These are phyloP conservation scores for Bruguiera parviflora DNA, from an alignment of 345 rosid genomes.

Conservation along the genomic window DNA sequence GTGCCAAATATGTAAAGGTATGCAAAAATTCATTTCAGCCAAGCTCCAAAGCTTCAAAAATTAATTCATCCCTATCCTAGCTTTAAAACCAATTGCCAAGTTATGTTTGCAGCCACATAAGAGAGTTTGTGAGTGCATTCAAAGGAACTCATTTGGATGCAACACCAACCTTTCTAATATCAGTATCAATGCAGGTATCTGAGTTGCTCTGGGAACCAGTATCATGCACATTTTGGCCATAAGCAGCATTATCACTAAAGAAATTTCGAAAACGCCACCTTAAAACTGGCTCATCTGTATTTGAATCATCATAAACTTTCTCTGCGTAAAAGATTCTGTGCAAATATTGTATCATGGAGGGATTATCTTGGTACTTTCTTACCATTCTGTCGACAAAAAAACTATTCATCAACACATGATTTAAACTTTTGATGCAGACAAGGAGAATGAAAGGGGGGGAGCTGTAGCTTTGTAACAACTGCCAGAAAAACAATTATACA, in stretches of 20 bases:
- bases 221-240: constrained; percentile 27
- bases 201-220: constrained; percentile 19
- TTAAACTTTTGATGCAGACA: not conserved
- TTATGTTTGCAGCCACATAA: not conserved
- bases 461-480: no score
- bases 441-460: not conserved
- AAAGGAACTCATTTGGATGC: constrained; percentile 33
- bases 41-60: not conserved
- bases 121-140: constrained; percentile 20
- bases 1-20: no score
- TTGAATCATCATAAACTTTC: constrained; percentile 67
- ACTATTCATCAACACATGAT: constrained; percentile 6
- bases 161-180: constrained; percentile 14
- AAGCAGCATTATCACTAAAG: constrained; percentile 39
- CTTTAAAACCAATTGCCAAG: not conserved
- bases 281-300: constrained; percentile 45
- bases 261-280: constrained; percentile 70
- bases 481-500: no score
- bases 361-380: constrained; percentile 47
- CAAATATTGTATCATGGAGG: constrained; percentile 48
- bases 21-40: not conserved
- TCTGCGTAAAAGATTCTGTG: constrained; percentile 69
- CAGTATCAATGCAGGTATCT: constrained; percentile 14
- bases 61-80: not conserved
- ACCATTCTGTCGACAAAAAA: constrained; percentile 45